These are phyloP conservation scores for Ascochyta rabiei DNA, from an alignment of 2,329 filamentous ascomycete genomes.

Conservation along the genomic window DNA sequence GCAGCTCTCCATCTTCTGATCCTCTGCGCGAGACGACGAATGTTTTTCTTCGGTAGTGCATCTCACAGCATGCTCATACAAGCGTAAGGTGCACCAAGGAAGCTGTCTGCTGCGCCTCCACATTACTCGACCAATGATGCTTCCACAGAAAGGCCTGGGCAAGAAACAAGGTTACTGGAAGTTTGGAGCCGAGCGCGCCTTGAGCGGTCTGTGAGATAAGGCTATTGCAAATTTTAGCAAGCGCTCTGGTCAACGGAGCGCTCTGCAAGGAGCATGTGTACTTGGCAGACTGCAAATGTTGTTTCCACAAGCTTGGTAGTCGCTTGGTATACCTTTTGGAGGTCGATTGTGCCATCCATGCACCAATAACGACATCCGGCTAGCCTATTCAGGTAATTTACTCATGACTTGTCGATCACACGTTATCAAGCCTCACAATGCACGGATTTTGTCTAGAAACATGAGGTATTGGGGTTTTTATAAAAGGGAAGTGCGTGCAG, in stretches of 20 bases:
- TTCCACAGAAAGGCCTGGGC: too few species aligned
- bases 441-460: neutral
- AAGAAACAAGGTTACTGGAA: too few species aligned
- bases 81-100: too few species aligned
- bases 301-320: neutral
- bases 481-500: too few species aligned
- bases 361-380: slow-evolving; percentile 1
- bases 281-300: neutral
- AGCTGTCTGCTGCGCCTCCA: too few species aligned
- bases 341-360: slow-evolving; percentile 3
- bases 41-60: too few species aligned
- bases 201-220: too few species aligned
- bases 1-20: too few species aligned
- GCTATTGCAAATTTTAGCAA: neutral
- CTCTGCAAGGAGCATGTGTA: neutral
- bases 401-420: neutral
- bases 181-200: too few species aligned
- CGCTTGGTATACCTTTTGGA: slow-evolving; percentile 1
- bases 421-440: slow-evolving; percentile 1
- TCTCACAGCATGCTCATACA: too few species aligned
- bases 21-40: too few species aligned
- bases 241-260: neutral
- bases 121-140: too few species aligned
- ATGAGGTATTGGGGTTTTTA: neutral
- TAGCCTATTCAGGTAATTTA: slow-evolving; percentile 1